Evolutionary conservation across 164 flowering plant species (phyloP), one percentile per base, ranked within the genome.

Genomic region (Houttuynia cordata): DNA sequence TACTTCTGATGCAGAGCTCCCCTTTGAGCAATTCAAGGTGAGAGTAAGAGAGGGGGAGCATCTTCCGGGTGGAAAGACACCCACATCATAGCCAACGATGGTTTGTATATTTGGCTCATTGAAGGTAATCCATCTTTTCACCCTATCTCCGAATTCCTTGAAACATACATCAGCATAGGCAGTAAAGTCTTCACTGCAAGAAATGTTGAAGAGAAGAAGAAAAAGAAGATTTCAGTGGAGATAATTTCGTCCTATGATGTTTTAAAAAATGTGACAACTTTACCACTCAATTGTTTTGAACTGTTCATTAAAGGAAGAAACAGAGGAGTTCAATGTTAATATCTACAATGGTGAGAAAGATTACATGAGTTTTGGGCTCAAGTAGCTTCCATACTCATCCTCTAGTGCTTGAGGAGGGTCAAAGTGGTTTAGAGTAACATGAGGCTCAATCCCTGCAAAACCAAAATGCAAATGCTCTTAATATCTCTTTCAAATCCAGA

Each of bases 311-410:
- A 56, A 22, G 39, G 10, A 24, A 56, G 14, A 23, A 56, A 23
- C 5, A 24, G 13, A 23, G 37, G 19, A 10, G 18, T 49, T 19
- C 3, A 30, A 30, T 30, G 37, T 30, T 30, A 17, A 23, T 12
- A 23, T 24, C 19, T 15, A 56, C 13, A 9, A 24, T 19, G 18
- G 20, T 10, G 12, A 52, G 23, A 52, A 19, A 18, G 7, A 55
- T 54, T 69, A 69, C 72, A 69, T 64, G 10, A 69, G 17, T 61
- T 68, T 64, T 64, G 64, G 64, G 58, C 68, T 69, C 61, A 69
- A 24, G 21, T 19, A 50, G 51, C 67, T 67, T 19, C 13, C 64
- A 60, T 69, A 69, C 47, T 64, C 68, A 64, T 69, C 72, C 64
- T 69, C 64, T 24, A 69, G 61, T 24, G 61, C 64, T 55, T 64